Evolutionary conservation across 2,329 filamentous ascomycete species (phyloP).

Genomic region (Aspergillus fumigatiaffinis): DNA sequence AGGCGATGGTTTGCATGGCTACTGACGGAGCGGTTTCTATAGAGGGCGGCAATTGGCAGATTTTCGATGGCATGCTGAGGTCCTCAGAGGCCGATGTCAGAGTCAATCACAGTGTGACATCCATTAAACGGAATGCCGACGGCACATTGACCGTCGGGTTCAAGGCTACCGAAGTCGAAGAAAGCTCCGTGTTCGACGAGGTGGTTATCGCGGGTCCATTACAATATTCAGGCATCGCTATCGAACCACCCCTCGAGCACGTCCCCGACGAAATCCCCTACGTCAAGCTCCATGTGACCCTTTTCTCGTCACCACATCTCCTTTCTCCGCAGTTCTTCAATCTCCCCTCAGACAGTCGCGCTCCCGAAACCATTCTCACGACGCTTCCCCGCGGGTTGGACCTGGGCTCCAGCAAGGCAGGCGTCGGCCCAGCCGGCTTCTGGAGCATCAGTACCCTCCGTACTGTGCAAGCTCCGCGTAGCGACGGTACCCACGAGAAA

Average conservation of each 20-base stretch:
- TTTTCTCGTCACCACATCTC: slow-evolving; percentile 74
- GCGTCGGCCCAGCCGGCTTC: slow-evolving; percentile 72
- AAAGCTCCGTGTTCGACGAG: slow-evolving; percentile 59
- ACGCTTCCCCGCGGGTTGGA: slow-evolving; percentile 61
- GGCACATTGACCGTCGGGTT: slow-evolving; percentile 46
- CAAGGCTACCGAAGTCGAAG: slow-evolving; percentile 12
- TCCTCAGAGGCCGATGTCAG: slow-evolving; percentile 58
- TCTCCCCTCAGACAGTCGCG: slow-evolving; percentile 45
- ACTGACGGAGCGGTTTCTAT: slow-evolving; percentile 78
- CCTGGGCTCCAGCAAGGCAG: slow-evolving; percentile 40
- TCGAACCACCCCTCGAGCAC: slow-evolving; percentile 42
- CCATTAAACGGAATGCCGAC: slow-evolving; percentile 46
- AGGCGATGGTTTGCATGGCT: slow-evolving; percentile 89
- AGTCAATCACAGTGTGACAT: slow-evolving; percentile 65
- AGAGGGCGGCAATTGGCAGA: slow-evolving; percentile 85
- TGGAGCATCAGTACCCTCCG: slow-evolving; percentile 78
- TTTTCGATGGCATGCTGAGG: slow-evolving; percentile 78
- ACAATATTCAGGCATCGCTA: slow-evolving; percentile 69
- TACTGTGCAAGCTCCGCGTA: slow-evolving; percentile 55
- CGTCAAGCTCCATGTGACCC: slow-evolving; percentile 79
- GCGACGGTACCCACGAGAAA: slow-evolving; percentile 15
- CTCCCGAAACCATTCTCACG: slow-evolving; percentile 76
- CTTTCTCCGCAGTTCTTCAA: slow-evolving; percentile 72
- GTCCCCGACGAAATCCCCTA: slow-evolving; percentile 78
- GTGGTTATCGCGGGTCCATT: slow-evolving; percentile 79